Conservation (phyloP, 2,329 filamentous ascomycete species). For the Sordariomycetes sp. region DNA sequence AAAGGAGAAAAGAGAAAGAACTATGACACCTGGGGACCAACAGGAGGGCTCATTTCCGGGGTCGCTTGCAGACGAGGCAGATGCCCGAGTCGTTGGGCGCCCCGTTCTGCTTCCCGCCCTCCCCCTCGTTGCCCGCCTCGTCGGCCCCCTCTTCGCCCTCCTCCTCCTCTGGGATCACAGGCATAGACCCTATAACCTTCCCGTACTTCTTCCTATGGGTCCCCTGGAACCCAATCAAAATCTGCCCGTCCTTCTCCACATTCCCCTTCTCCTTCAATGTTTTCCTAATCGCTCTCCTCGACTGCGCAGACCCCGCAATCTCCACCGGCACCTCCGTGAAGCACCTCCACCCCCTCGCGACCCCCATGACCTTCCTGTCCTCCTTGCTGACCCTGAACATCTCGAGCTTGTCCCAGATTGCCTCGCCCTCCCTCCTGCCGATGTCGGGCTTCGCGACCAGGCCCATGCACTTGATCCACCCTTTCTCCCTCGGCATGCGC, state of each 20-base stretch:
- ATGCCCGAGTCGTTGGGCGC: neutral
- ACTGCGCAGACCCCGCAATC: neutral
- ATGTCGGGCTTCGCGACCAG: neutral
- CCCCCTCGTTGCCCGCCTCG: neutral
- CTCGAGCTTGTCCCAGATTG: neutral
- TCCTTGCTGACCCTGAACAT: neutral
- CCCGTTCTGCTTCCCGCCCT: neutral
- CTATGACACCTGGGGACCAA: no score
- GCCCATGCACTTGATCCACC: neutral
- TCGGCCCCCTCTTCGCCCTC: neutral
- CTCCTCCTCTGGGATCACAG: neutral
- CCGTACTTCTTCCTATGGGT: neutral
- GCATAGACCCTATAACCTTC: neutral
- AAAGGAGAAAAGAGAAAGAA: no score
- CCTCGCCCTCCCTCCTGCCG: neutral
- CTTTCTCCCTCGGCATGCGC: neutral
- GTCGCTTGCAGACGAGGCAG: no score
- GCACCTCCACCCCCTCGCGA: neutral
- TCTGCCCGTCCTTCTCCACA: neutral
- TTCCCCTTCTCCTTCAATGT: neutral
- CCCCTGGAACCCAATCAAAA: neutral
- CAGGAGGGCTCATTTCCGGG: no score
- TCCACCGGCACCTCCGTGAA: neutral
- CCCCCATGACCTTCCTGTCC: neutral
- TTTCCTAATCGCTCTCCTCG: neutral